A percentile compares a stretch with the other conserved stretches of the same genome.
Evolutionary conservation across 805 yeast genomes (phyloP).

Genomic region (Jamesozyma rosinii): DNA sequence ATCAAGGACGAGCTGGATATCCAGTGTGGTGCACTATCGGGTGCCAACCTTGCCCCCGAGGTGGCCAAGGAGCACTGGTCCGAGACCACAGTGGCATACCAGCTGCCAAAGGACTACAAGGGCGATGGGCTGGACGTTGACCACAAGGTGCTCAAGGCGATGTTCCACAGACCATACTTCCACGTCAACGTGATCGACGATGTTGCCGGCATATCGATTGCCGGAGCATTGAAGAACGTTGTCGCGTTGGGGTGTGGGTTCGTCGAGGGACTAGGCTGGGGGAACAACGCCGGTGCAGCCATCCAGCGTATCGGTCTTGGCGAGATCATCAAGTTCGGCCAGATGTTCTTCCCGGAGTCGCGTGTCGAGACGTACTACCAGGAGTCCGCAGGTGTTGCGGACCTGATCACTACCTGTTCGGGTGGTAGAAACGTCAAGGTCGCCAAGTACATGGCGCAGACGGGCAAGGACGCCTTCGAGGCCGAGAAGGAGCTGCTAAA

Average conservation of each 20-base stretch:
- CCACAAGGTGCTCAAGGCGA: conserved; percentile 57
- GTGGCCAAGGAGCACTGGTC: conserved; percentile 94
- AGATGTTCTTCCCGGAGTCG: conserved; percentile 68
- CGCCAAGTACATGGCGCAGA: conserved; percentile 74
- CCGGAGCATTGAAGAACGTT: conserved; percentile 94
- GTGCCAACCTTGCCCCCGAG: conserved; percentile 96
- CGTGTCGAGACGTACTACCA: conserved; percentile 74
- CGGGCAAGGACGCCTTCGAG: conserved; percentile 66
- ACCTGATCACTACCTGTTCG: conserved; percentile 91
- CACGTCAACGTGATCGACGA: conserved; percentile 89
- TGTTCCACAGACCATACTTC: conserved; percentile 97
- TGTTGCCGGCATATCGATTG: conserved; percentile 91
- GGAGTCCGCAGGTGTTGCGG: conserved; percentile 97
- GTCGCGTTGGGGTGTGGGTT: conserved; percentile 95
- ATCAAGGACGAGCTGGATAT: conserved; percentile 75
- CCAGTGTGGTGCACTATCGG: conserved; percentile 92
- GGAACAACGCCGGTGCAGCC: conserved; percentile 96
- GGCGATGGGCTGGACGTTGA: conserved; percentile 49
- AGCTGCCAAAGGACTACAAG: conserved; percentile 50
- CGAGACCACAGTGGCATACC: conserved; percentile 94
- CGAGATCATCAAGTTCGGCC: conserved; percentile 83
- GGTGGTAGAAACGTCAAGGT: conserved; percentile 96
- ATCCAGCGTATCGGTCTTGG: conserved; percentile 91
- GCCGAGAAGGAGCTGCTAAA: conserved; percentile 80
- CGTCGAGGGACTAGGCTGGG: conserved; percentile 98